phyloP scores from a whole-genome alignment of 768 basidiomycete species.

The Russula earlei region DNA sequence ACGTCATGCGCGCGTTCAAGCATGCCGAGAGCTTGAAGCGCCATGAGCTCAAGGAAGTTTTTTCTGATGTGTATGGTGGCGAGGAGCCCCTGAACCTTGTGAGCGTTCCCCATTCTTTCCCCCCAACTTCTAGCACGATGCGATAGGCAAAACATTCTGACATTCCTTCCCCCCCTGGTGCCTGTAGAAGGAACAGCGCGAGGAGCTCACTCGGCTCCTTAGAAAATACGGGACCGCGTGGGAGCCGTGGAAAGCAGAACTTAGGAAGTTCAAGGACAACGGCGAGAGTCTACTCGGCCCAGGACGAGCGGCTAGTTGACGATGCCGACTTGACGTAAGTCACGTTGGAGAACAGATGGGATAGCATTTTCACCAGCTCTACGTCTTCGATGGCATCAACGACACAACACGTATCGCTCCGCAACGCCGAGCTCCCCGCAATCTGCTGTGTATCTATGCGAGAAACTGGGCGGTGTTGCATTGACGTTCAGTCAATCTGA shows the following conservation, averaged over 20 bases:
- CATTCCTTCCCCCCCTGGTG: constrained; percentile 2
- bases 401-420: neutral
- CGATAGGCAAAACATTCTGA: neutral
- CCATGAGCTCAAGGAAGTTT: constrained; percentile 67
- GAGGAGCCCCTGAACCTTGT: constrained; percentile 81
- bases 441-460: neutral
- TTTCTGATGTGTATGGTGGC: constrained; percentile 82
- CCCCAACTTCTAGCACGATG: neutral
- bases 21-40: constrained; percentile 63
- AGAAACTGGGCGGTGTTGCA: neutral
- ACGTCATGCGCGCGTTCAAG: constrained; percentile 72
- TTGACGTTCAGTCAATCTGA: neutral
- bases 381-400: neutral
- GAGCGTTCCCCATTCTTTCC: constrained; percentile 27
- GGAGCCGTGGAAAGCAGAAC: constrained; percentile 80
- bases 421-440: neutral
- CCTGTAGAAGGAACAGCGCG: constrained; percentile 68
- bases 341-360: neutral
- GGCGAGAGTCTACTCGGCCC: constrained; percentile 34
- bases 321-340: neutral
- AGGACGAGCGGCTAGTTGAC: neutral
- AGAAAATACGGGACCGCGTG: constrained; percentile 80
- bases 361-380: neutral
- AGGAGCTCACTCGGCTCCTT: constrained; percentile 62
- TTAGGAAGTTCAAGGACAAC: constrained; percentile 63